Percentiles rank a stretch among this genome's conserved stretches.
Conservation (phyloP, 1,284 basidiomycete species). For the Sanghuangporus baumii region DNA sequence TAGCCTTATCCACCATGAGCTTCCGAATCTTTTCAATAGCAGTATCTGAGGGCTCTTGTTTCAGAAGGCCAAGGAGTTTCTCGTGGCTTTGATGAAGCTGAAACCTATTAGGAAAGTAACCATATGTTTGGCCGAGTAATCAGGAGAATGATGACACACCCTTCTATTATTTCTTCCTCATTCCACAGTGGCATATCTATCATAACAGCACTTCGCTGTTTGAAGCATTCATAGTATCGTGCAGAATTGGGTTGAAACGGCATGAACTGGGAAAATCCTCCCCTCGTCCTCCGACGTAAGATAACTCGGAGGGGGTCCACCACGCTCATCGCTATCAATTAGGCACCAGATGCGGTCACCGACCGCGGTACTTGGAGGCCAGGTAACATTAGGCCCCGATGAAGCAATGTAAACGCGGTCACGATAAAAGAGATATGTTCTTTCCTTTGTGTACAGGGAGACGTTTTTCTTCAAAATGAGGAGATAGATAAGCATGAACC, state of each 20-base stretch:
- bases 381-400: not conserved
- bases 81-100: not conserved
- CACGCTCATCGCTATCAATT: not conserved
- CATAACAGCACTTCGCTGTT: not conserved
- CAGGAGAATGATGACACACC: not conserved
- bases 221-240: not conserved
- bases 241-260: not conserved
- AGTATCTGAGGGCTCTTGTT: not conserved
- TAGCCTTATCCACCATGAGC: not conserved
- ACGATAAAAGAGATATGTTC: not conserved
- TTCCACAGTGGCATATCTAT: not conserved
- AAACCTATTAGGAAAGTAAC: not conserved
- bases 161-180: not conserved
- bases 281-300: not conserved
- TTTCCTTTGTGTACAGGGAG: not conserved
- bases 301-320: not conserved
- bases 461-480: not conserved
- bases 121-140: not conserved
- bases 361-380: not conserved
- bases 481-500: not conserved
- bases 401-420: not conserved
- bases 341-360: not conserved
- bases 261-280: not conserved
- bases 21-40: not conserved
- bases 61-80: not conserved